Base-by-base conservation (phyloP, 2,329 filamentous ascomycete genomes). In the Clonostachys rosea region DNA sequence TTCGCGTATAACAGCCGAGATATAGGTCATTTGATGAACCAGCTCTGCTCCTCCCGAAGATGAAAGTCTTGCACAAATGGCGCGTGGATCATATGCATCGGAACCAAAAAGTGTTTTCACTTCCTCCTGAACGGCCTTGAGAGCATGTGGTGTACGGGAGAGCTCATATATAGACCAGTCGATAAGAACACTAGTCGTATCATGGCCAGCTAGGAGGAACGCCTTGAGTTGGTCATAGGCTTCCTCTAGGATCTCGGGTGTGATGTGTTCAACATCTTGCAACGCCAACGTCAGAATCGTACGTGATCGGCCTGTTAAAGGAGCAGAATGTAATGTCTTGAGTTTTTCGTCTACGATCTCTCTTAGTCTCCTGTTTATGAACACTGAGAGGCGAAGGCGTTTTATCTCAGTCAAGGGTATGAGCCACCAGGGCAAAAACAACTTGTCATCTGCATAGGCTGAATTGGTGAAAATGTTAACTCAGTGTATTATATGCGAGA, bases 81-180 rank as follows among this genome's bases (percentile, higher is more conserved):
- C 49, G 1, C 47, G 50, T 0, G 64, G 61, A 42, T 60, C 54
- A 33, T 45, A 7, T 18, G 36, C 12, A 30, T 30, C 24, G 10
- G 14, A 8, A 11, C 36, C 36, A 6, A 39, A 18, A 7, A 39
- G 36, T n/a, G 14, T 18, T n/a, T 3, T 18, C 2, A 96, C 90
- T 65, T 96, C 90, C 20, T 71, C 65, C 18, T 90, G 83, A 45
- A 96, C 75, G 61, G 83, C 87, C 45, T 71, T 63, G 5, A 90
- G 79, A 3, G 81, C 75, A 3, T 79, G 70, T 0, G 90, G 89
- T 54, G 89, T 76, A 14, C 83, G 81, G 36, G 84, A 79, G 3
- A 96, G 76, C 65, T 96, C 89, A 65, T 94, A 95, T 49, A 96
- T 75, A 35, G 81, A 75, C 86, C 90, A 96, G 0, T 84, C 87